phyloP scores from a whole-genome alignment of 805 yeast species.

The Yarrowia keelungensis region DNA sequence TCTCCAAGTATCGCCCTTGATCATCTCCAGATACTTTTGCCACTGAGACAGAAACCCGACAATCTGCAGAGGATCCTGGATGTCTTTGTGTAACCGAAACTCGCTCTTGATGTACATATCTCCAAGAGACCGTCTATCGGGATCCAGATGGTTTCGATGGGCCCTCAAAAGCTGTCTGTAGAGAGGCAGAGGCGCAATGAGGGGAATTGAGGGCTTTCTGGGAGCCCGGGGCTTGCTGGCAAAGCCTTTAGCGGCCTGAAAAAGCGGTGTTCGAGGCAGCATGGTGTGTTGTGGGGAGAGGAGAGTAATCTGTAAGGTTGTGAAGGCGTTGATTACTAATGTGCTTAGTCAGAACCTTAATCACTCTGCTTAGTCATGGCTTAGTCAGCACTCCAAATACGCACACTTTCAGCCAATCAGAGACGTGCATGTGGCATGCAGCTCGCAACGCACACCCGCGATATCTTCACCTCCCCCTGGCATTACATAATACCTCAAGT shows the following conservation, averaged over 20 bases:
- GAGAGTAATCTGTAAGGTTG: no score
- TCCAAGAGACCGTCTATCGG: constrained; percentile 77
- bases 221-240: constrained; percentile 20
- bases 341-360: no score
- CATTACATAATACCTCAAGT: constrained; percentile 14
- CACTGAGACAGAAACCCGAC: constrained; percentile 93
- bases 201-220: constrained; percentile 40
- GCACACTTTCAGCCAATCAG: no score
- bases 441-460: no score
- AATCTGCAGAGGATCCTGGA: constrained; percentile 90
- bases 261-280: background rate
- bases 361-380: no score
- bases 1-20: constrained; percentile 64
- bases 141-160: constrained; percentile 68
- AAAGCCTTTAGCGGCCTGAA: constrained; percentile 22
- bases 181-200: constrained; percentile 81
- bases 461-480: no score
- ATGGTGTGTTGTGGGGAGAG: constrained; percentile 4
- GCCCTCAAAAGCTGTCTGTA: constrained; percentile 85
- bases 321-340: no score
- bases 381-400: no score
- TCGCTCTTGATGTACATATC: constrained; percentile 89
- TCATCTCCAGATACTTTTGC: constrained; percentile 63
- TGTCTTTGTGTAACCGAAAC: constrained; percentile 79
- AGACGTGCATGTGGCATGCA: no score